A percentile compares a stretch with the other conserved stretches of the same genome.
Evolutionary conservation across 306 rosid genomes (phyloP).

Genomic region (Quercus wislizeni): DNA sequence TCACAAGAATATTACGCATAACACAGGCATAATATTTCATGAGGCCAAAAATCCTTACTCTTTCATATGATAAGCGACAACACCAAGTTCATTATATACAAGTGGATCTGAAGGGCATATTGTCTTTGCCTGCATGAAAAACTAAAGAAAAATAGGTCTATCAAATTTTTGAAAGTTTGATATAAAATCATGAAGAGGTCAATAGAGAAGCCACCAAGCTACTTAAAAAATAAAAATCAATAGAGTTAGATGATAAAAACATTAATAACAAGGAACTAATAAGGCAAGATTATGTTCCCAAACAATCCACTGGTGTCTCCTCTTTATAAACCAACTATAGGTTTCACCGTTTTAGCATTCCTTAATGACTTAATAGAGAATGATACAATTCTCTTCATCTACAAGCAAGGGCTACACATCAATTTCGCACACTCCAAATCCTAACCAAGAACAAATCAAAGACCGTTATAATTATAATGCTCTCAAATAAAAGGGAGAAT

Average conservation of each 20-base stretch:
- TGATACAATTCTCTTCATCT: not conserved
- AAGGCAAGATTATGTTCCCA: not conserved
- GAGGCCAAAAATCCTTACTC: constrained; percentile 55
- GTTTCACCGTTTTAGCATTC: not conserved
- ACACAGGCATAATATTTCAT: not conserved
- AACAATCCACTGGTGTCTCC: not conserved
- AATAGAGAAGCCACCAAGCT: not conserved
- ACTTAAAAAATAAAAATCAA: not conserved
- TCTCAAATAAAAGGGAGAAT: not conserved
- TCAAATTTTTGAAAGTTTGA: constrained; percentile 21
- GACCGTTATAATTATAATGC: not conserved
- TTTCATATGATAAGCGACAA: constrained; percentile 91
- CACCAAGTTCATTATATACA: constrained; percentile 94
- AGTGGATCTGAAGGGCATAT: constrained; percentile 93
- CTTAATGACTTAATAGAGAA: not conserved
- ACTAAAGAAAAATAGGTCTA: constrained; percentile 41
- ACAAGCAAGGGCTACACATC: not conserved
- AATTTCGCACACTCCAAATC: not conserved
- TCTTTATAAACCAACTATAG: not conserved
- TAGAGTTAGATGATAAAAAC: not conserved
- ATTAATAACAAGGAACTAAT: not conserved
- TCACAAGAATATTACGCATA: not conserved
- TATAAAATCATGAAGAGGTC: not conserved
- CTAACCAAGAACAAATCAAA: not conserved
- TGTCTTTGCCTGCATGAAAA: constrained; percentile 79